Conservation (phyloP, 2,329 filamentous ascomycete genomes). For the Plectosphaerella cucumerina region DNA sequence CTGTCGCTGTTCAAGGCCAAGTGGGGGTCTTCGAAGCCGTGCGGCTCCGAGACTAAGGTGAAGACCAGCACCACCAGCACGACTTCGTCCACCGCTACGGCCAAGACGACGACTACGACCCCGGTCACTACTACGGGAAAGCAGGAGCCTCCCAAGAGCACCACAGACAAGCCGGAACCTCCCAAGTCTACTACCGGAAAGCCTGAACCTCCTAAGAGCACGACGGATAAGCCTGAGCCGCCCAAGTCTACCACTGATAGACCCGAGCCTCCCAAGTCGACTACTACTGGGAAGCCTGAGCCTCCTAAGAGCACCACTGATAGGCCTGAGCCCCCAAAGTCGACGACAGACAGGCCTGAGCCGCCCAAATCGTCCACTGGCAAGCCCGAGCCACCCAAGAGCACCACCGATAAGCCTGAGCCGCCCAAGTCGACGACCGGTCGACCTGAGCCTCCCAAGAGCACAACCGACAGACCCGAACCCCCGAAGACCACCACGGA, state of each 20-base stretch:
- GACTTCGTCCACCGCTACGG: not conserved
- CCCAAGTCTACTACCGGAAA: not conserved
- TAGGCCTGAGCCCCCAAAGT: not conserved
- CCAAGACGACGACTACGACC: not conserved
- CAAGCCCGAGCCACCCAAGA: not conserved
- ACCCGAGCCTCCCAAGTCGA: not conserved
- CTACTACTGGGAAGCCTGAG: constrained; percentile 8
- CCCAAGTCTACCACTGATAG: constrained; percentile 5
- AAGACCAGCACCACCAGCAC: not conserved
- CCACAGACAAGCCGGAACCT: not conserved
- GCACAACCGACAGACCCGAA: not conserved
- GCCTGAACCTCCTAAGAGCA: not conserved
- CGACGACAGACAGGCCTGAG: not conserved
- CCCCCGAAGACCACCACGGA: constrained; percentile 3
- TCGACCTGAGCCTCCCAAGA: constrained; percentile 10
- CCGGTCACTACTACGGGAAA: not conserved
- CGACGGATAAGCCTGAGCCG: constrained; percentile 10
- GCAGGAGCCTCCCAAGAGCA: too few species aligned
- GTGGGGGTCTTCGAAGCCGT: constrained; percentile 47
- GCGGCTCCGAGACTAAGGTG: constrained; percentile 23
- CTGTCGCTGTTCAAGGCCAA: constrained; percentile 43
- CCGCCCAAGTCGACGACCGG: constrained; percentile 1
- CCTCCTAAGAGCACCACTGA: constrained; percentile 9
- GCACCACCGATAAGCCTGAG: not conserved
- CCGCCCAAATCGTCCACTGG: not conserved